Base-by-base conservation (phyloP, 306 rosid species). In the Alnus rubra region DNA sequence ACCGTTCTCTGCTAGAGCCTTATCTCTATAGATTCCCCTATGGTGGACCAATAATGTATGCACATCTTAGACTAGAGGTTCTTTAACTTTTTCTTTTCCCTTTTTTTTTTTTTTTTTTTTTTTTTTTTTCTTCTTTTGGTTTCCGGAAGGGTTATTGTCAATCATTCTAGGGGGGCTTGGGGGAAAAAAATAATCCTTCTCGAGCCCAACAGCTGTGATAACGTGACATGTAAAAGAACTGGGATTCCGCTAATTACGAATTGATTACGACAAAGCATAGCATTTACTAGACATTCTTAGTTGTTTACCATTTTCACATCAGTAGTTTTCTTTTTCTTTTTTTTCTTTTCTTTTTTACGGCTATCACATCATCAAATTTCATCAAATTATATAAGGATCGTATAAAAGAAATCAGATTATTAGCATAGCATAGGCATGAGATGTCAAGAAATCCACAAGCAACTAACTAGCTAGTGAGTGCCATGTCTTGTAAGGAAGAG, bases 1-100 rank as follows among this genome's bases (percentile, higher is more conserved):
- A 84, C 86, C 83, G 52, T 37, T 39, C 71, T 74, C 78, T 48
- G 59, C 18, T 68, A 75, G 86, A 87, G 73, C 89, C 82, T 64
- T 81, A 79, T 63, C 71, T 60, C 74, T 71, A 68, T 19, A 84
- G 79, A 83, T 87, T 81, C 87, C 78, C 80, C 80, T 55, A 6
- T 53, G 65, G 59, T 79, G 76, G 78, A 70, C 80, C 52, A 79
- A 69, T 75, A 56, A 54, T 42, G 10, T 49, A 30, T 55, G 28
- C 49, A 45, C 42, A 45, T 64, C 76, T 31, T 37, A 42, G 71
- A 23, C n/a, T 42, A 42, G 45, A 5, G 7, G 7, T 42, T 42
- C 45, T 42, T 42, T 42, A 4, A 4, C 45, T 42, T 42, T 42
- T 42, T 42, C 7, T 42, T 42, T 42, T 5, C 0, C 7, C 6